Conservation (phyloP, 768 basidiomycete genomes). For the Tephrocybe sp. region DNA sequence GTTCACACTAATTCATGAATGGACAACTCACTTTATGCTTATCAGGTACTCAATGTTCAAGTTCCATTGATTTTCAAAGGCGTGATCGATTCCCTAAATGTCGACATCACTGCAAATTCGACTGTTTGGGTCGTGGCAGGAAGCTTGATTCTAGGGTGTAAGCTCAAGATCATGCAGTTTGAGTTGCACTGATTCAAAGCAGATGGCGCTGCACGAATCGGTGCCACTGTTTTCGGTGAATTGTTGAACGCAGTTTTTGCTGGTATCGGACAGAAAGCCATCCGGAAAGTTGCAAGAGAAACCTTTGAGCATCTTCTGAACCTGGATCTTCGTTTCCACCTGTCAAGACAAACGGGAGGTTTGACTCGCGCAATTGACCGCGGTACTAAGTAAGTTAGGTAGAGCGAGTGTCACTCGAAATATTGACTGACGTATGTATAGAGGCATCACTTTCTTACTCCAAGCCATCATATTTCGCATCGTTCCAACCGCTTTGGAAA, state of each 20-base stretch:
- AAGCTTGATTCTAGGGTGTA: constrained; percentile 89
- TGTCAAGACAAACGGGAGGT: constrained; percentile 92
- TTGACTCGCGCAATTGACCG: constrained; percentile 95
- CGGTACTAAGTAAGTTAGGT: constrained; percentile 80
- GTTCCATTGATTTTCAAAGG: constrained; percentile 96
- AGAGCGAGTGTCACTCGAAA: neutral
- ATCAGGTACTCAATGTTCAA: constrained; percentile 90
- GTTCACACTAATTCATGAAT: constrained; percentile 15
- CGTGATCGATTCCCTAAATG: constrained; percentile 87
- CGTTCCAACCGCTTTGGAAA: constrained; percentile 93
- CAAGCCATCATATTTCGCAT: constrained; percentile 94
- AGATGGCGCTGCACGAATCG: constrained; percentile 92
- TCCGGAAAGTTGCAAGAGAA: constrained; percentile 92
- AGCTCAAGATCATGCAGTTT: constrained; percentile 29
- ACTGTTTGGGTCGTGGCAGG: constrained; percentile 94
- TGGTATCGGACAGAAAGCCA: constrained; percentile 90
- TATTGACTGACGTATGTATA: constrained; percentile 27
- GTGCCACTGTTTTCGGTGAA: constrained; percentile 88
- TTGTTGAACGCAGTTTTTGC: constrained; percentile 95
- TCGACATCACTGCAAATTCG: constrained; percentile 68
- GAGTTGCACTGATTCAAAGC: constrained; percentile 7
- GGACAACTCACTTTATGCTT: neutral
- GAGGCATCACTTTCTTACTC: constrained; percentile 94
- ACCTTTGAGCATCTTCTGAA: constrained; percentile 93
- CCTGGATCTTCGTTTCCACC: constrained; percentile 90